Evolutionary conservation across 2,329 filamentous ascomycete species (phyloP), one percentile per base, ranked within the genome.

Genomic region (Colletotrichum tamarilloi): DNA sequence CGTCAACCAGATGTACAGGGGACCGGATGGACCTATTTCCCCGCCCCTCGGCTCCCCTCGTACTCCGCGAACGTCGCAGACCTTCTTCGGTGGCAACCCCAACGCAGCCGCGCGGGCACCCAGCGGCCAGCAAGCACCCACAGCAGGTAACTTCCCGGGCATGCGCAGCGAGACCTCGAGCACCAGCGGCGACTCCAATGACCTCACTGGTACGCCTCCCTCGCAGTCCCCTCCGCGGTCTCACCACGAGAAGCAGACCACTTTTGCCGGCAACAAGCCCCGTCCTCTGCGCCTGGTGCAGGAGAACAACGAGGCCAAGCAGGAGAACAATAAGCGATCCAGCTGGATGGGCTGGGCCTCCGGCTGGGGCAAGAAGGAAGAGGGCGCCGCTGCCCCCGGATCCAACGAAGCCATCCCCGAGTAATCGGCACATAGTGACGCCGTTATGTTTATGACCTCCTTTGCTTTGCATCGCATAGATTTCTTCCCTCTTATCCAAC

Each of bases 1-100:
- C 35, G 92, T 98, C 62, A 94, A 94, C 78, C 95, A 95, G 82
- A 97, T 98, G 93, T 97, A 97, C 85, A 92, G 92, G 79, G 93
- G 93, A 16, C 89, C 91, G 11, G 89, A 93, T 26, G 88, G 90
- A 4, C 88, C 91, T 9, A 86, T 89, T 56, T 93, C 92, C 26
- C 87, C 90, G 57, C 85, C 88, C 4, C 84, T 92, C 30, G 85
- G 85, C 76, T 86, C 91, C 81, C 84, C 91, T 77, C 84, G 92
- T 74, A 85, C 89, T 80, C 89, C 90, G 75, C 87, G 90, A 78
- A 91, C 90, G 38, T 89, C 90, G 75, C 87, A 90, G 78, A 91
- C 90, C 38, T 93, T 93, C 84, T 93, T 93, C 82, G 84, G 84
- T 49, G 87, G 87, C 75, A 90, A 88, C 79, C 86, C 87, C 73